These are phyloP conservation scores for Annulohypoxylon moriforme DNA, from an alignment of 495 filamentous ascomycete species.

Conservation along the genomic window DNA sequence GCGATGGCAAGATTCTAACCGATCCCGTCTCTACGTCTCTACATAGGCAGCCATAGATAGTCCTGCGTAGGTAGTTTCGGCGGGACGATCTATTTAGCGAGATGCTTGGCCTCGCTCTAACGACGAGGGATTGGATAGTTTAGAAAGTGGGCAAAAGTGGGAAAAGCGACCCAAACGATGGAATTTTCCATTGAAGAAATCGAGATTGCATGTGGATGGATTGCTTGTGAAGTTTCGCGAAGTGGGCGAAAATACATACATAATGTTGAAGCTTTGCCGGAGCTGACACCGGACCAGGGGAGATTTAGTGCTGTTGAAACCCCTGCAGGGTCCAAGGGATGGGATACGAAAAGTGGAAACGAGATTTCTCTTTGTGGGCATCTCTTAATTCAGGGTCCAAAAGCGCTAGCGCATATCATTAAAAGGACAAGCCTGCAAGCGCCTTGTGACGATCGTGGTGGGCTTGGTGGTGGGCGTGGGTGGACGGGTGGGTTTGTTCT, in stretches of 20 bases:
- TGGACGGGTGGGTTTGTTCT: not conserved
- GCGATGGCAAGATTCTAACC: not conserved
- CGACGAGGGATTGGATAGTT: not conserved
- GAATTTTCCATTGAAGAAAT: slow-evolving; percentile 12
- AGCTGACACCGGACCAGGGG: slow-evolving; percentile 6
- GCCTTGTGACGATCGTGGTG: slow-evolving; percentile 3
- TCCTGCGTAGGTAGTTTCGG: slow-evolving; percentile 5
- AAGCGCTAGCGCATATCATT: slow-evolving; percentile 25
- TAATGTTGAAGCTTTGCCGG: slow-evolving; percentile 5
- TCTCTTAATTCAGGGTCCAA: slow-evolving; percentile 39
- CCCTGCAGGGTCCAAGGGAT: slow-evolving; percentile 36
- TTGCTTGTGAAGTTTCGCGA: not conserved
- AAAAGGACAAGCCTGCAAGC: slow-evolving; percentile 11
- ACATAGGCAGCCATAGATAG: not conserved
- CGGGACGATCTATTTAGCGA: slow-evolving; percentile 32
- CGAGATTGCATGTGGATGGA: slow-evolving; percentile 9
- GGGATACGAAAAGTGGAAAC: slow-evolving; percentile 20
- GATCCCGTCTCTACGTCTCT: not conserved
- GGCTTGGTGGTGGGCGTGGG: not conserved
- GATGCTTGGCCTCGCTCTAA: slow-evolving; percentile 11
- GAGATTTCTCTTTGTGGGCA: slow-evolving; percentile 17
- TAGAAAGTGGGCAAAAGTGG: not conserved
- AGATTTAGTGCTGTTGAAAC: not conserved
- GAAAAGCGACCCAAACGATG: not conserved
- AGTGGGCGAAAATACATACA: too few relatives aligned